phyloP scores from a whole-genome alignment of 192 early-diverging fungal genomes.

The Coemansia nantahalensis region DNA sequence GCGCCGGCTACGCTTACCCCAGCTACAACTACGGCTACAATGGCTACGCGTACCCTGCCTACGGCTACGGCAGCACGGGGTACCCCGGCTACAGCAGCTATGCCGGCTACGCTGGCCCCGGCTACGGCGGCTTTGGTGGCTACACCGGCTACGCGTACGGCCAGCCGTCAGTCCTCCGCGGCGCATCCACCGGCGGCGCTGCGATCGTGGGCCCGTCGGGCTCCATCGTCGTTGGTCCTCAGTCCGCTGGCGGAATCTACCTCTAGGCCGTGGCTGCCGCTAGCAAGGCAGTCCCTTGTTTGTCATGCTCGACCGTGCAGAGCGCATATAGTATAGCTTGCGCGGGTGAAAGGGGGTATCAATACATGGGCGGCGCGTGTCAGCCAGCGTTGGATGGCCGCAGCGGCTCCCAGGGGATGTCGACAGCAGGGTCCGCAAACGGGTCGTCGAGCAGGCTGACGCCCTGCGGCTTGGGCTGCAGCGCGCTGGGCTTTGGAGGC shows the following conservation, averaged over 20 bases:
- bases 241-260: slow-evolving; percentile 52
- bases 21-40: slow-evolving; percentile 10
- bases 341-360: background rate
- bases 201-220: slow-evolving; percentile 48
- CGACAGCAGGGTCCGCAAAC: slow-evolving; percentile 17
- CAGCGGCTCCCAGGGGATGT: slow-evolving; percentile 35
- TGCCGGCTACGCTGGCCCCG: slow-evolving; percentile 18
- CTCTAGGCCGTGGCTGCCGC: too few relatives aligned
- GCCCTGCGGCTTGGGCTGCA: background rate
- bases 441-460: slow-evolving; percentile 22
- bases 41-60: slow-evolving; percentile 14
- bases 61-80: slow-evolving; percentile 13
- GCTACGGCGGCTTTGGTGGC: slow-evolving; percentile 14
- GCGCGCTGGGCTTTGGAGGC: background rate
- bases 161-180: slow-evolving; percentile 22
- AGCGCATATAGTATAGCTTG: too few relatives aligned
- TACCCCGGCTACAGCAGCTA: slow-evolving; percentile 15
- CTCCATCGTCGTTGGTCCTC: slow-evolving; percentile 48
- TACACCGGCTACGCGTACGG: slow-evolving; percentile 13
- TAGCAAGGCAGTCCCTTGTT: too few relatives aligned
- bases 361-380: background rate
- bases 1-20: slow-evolving; percentile 11
- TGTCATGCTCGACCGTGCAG: too few relatives aligned
- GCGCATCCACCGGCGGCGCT: slow-evolving; percentile 43
- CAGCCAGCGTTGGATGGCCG: slow-evolving; percentile 4